Evolutionary conservation across 805 yeast genomes (phyloP).

Genomic region (Metschnikowia dekortorum): DNA sequence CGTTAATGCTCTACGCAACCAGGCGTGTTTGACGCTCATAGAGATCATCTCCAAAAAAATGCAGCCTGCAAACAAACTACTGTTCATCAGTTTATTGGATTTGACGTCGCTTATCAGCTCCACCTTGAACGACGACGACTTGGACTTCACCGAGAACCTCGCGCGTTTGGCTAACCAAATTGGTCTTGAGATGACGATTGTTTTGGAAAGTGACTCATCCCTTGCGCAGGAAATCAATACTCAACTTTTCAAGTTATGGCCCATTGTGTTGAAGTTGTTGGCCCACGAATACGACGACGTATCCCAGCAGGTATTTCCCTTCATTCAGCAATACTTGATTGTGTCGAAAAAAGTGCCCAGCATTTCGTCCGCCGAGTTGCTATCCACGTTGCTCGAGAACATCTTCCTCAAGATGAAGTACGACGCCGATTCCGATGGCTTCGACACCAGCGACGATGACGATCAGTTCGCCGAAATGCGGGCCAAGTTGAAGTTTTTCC

Average conservation of each 20-base stretch:
- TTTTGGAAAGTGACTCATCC: constrained; percentile 49
- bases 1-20: constrained; percentile 44
- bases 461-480: constrained; percentile 81
- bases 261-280: constrained; percentile 65
- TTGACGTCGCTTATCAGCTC: constrained; percentile 50
- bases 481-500: constrained; percentile 66
- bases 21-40: constrained; percentile 53
- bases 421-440: constrained; percentile 69
- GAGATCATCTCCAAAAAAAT: constrained; percentile 75
- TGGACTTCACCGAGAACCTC: constrained; percentile 70
- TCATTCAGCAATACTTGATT: constrained; percentile 68
- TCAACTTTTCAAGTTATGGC: constrained; percentile 58
- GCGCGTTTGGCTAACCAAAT: constrained; percentile 72
- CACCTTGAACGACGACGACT: constrained; percentile 41
- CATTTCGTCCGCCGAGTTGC: constrained; percentile 41
- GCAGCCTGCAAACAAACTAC: constrained; percentile 67
- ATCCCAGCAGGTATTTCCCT: constrained; percentile 75
- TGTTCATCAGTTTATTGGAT: constrained; percentile 64
- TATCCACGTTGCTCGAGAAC: constrained; percentile 62
- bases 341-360: constrained; percentile 55
- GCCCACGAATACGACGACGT: constrained; percentile 87
- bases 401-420: constrained; percentile 74
- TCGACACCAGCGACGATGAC: constrained; percentile 31
- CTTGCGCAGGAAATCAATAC: constrained; percentile 35
- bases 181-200: constrained; percentile 70